These are phyloP conservation scores for Fusarium verrucosum DNA, from an alignment of 2,329 filamentous ascomycete genomes.

Conservation along the genomic window DNA sequence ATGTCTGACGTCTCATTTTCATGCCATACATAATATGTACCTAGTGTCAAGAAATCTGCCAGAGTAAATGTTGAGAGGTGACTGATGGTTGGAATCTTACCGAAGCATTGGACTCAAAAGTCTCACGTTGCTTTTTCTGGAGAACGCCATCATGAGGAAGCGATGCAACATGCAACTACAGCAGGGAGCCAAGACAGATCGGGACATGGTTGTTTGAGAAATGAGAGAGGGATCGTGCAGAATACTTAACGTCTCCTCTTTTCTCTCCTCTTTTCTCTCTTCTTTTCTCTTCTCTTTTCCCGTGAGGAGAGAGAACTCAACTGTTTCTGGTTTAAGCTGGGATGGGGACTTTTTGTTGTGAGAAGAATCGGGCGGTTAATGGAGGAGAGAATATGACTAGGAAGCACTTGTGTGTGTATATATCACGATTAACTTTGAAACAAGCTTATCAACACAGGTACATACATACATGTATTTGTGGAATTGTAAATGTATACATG, in stretches of 20 bases:
- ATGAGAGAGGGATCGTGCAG: not conserved
- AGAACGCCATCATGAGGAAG: constrained; percentile 23
- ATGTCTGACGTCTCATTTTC: constrained; percentile 7
- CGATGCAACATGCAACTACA: constrained; percentile 29
- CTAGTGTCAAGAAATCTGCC: constrained; percentile 5
- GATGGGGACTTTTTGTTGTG: not conserved
- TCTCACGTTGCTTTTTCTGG: constrained; percentile 38
- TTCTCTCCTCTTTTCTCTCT: constrained; percentile 32
- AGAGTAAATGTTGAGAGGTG: constrained; percentile 18
- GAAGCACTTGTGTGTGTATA: too few relatives aligned
- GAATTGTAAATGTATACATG: not conserved
- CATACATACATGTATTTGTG: not conserved
- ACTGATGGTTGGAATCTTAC: constrained; percentile 24
- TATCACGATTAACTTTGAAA: not conserved
- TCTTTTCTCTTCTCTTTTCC: constrained; percentile 32
- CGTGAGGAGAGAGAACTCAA: constrained; percentile 32
- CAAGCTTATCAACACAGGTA: too few relatives aligned
- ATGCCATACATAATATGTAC: constrained; percentile 1
- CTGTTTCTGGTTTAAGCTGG: not conserved
- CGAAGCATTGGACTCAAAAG: constrained; percentile 10
- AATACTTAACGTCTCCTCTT: constrained; percentile 16
- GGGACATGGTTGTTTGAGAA: constrained; percentile 18
- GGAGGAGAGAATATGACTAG: not conserved
- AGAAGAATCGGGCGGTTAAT: not conserved
- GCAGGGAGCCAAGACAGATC: constrained; percentile 23